Evolutionary conservation across 2,329 filamentous ascomycete genomes (phyloP).

Genomic region (Hymenoscyphus repandus): DNA sequence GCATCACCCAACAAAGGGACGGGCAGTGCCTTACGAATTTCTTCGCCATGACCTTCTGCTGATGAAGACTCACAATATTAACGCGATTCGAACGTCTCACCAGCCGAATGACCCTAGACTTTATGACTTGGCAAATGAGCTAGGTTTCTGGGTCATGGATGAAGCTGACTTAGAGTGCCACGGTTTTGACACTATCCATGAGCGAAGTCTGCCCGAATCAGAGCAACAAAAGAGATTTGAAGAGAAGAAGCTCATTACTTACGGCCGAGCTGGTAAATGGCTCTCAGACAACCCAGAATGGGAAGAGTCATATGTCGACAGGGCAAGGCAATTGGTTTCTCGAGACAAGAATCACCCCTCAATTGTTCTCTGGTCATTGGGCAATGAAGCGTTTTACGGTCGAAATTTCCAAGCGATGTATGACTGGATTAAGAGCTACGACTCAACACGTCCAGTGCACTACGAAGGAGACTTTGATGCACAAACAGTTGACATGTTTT

Average conservation of each 20-base stretch:
- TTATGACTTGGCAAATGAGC: slow-evolving; percentile 56
- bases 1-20: slow-evolving; percentile 55
- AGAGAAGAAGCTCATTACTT: slow-evolving; percentile 54
- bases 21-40: slow-evolving; percentile 46
- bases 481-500: slow-evolving; percentile 48
- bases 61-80: slow-evolving; percentile 59
- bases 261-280: slow-evolving; percentile 49
- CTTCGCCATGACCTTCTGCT: slow-evolving; percentile 45
- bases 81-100: slow-evolving; percentile 64
- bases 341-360: slow-evolving; percentile 67
- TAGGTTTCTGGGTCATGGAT: slow-evolving; percentile 59
- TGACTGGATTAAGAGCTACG: slow-evolving; percentile 44
- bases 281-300: slow-evolving; percentile 57
- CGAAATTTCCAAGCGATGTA: slow-evolving; percentile 65
- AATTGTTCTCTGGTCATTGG: slow-evolving; percentile 69
- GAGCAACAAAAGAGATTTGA: slow-evolving; percentile 54
- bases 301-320: slow-evolving; percentile 62
- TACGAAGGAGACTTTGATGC: slow-evolving; percentile 51
- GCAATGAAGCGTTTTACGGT: slow-evolving; percentile 70
- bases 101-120: slow-evolving; percentile 59
- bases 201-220: slow-evolving; percentile 42
- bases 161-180: slow-evolving; percentile 50
- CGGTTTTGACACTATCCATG: slow-evolving; percentile 35
- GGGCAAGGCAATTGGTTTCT: slow-evolving; percentile 57
- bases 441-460: slow-evolving; percentile 48